Evolutionary conservation across 192 early-diverging fungal genomes (phyloP).

Genomic region (Phlyctochytrium bullatum): DNA sequence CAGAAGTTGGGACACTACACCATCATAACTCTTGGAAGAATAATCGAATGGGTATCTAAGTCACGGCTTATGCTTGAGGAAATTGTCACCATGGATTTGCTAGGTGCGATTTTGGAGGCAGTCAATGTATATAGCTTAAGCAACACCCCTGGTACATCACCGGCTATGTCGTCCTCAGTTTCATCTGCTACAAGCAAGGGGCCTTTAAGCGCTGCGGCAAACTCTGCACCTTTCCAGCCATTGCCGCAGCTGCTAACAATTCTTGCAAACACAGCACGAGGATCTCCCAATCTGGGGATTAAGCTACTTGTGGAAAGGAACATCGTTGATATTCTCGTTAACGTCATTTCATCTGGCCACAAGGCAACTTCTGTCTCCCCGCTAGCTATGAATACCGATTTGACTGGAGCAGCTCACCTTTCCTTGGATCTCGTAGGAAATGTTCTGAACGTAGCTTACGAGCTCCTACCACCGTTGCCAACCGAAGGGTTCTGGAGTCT

Average conservation of each 20-base stretch:
- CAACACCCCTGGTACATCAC: too few species aligned
- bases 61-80: constrained; percentile 53
- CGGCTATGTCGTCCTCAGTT: constrained; percentile 17
- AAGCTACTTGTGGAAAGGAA: constrained; percentile 19
- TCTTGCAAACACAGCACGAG: constrained; percentile 49
- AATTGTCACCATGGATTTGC: constrained; percentile 53
- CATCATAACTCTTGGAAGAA: constrained; percentile 59
- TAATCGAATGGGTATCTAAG: constrained; percentile 62
- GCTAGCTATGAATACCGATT: too few species aligned
- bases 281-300: constrained; percentile 46
- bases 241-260: constrained; percentile 60
- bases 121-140: constrained; percentile 47
- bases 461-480: constrained; percentile 61
- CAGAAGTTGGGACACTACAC: constrained; percentile 70
- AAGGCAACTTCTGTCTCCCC: too few species aligned
- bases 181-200: not conserved
- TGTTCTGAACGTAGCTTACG: constrained; percentile 54
- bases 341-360: constrained; percentile 28
- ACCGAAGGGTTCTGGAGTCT: too few species aligned
- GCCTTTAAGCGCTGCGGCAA: not conserved
- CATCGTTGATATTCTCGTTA: constrained; percentile 23
- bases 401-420: too few species aligned
- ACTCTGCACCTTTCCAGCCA: constrained; percentile 43
- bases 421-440: constrained; percentile 55
- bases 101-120: constrained; percentile 55